Evolutionary conservation across 768 basidiomycete species (phyloP), one percentile per base, ranked within the genome.

Genomic region (Gautieria morchelliformis): DNA sequence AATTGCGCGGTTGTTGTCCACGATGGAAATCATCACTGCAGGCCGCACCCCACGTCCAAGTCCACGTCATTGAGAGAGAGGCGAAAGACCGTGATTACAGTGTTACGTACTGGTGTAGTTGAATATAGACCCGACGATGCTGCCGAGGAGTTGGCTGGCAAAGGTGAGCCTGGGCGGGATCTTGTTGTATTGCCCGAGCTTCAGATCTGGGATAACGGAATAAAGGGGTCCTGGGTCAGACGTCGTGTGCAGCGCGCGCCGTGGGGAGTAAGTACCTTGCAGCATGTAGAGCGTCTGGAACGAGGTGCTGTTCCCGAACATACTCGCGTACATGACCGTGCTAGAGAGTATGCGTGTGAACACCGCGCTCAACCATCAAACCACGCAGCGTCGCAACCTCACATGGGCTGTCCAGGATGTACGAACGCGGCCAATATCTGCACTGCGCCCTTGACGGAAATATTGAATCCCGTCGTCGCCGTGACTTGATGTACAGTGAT

Each of bases 181-280:
- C 64, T 82, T 81, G 24, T 70, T 75, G 63, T 80, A 80, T 60
- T 80, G 78, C 12, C 78, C 81, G 17, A 80, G 68, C 63, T 81
- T 80, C 32, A 79, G 65, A 64, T 78, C 78, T 70, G 61, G 59
- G 1, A 62, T 52, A 49, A 64, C n/a, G n/a, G n/a, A n/a, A n/a
- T n/a, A n/a, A n/a, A n/a, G n/a, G n/a, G n/a, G n/a, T n/a, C n/a
- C n/a, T n/a, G n/a, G 32, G 53, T 24, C 22, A 19, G 42, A 35
- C 11, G 4, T 12, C 37, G 32, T 10, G n/a, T 15, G 19, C 14
- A 9, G 14, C 7, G 52, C 35, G 33, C 39, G n/a, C 12, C 46
- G n/a, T n/a, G n/a, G n/a, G n/a, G n/a, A n/a, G n/a, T n/a, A n/a
- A 49, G 35, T 20, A 71, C 76, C 77, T 71, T 79, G 77, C 19